These are phyloP conservation scores for Eucalyptus caleyi DNA, from an alignment of 345 rosid genomes.

Conservation along the genomic window DNA sequence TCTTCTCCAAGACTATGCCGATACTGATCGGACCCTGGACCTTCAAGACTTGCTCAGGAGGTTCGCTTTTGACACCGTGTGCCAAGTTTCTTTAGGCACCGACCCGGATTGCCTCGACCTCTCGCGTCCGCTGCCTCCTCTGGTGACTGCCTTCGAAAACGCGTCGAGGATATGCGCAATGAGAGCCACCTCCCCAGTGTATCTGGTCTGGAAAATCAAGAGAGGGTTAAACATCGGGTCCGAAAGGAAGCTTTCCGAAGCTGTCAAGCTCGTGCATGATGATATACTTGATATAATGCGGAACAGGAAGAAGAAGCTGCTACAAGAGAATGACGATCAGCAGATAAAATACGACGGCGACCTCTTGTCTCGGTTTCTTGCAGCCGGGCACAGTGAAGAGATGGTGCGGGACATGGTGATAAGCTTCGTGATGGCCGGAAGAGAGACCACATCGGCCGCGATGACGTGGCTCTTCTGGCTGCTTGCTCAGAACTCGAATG, in stretches of 20 bases:
- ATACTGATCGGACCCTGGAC: constrained; percentile 13
- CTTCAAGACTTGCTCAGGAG: constrained; percentile 46
- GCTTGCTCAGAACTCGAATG: constrained; percentile 17
- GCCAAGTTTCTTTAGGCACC: constrained; percentile 39
- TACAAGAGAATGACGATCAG: background rate
- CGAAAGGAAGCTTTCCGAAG: constrained; percentile 33
- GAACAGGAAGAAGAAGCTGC: constrained; percentile 10
- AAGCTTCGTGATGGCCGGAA: constrained; percentile 59
- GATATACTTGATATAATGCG: constrained; percentile 5
- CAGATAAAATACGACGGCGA: constrained; percentile 2
- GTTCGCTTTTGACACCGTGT: constrained; percentile 34
- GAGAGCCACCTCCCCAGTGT: constrained; percentile 37
- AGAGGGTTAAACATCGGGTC: constrained; percentile 37
- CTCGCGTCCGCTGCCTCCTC: constrained; percentile 5
- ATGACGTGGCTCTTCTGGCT: constrained; percentile 58
- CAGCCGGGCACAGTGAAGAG: constrained; percentile 21
- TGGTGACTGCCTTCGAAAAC: constrained; percentile 35
- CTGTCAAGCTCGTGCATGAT: constrained; percentile 18
- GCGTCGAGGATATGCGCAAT: constrained; percentile 41
- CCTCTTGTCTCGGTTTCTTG: constrained; percentile 28
- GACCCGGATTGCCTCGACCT: constrained; percentile 29
- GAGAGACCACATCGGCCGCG: constrained; percentile 66
- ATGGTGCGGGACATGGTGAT: constrained; percentile 43
- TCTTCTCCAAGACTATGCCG: constrained; percentile 19
- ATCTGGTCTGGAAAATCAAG: constrained; percentile 55